Base-by-base conservation (phyloP, 2,329 filamentous ascomycete genomes). In the Alternaria triticina region DNA sequence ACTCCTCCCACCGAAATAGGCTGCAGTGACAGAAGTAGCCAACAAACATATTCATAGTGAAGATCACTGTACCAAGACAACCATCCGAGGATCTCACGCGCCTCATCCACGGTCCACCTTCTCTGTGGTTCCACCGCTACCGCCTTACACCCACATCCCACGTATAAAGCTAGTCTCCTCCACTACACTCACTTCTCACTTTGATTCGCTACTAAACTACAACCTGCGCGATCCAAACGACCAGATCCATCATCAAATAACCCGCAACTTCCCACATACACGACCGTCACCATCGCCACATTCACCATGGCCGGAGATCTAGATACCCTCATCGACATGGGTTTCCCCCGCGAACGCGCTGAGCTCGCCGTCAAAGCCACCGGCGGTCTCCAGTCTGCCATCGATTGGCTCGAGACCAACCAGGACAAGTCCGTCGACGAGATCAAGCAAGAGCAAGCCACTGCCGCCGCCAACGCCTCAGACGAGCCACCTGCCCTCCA, bases 331-430 rank as follows among this genome's bases (percentile, higher is more conserved):
- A 78, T 88, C 71, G 87, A 88, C 63, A 90, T 90, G 88, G 88
- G 88, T 81, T 99, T 99, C 76, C 93, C 97, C 68, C 88, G 89
- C 74, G 88, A 93, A 74, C 90, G 92, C 69, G 90, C 93, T 50
- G 88, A 94, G 78, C 82, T 98, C 49, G 96, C 96, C 36, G 85
- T 97, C 68, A 93, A 95, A 82, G 93, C 92, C 76, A 88, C 89
- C 12, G 93, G 94, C 66, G 91, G 91, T 61, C 82, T 97, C 50
- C 91, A 96, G 78, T 91, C 90, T 70, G 96, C 96, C 56, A 87
- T 99, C 61, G 92, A 97, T 82, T 99, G 96, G 96, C 87, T 99
- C 2, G 94, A 97, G 78, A 88, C 91, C 72, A 97, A 96, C 77
- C 90, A 96, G 78, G 93, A 97, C 79, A 97, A 92, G 72, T 86